Base-by-base conservation (phyloP, 2,329 filamentous ascomycete species). In the Scorias spongiosa region DNA sequence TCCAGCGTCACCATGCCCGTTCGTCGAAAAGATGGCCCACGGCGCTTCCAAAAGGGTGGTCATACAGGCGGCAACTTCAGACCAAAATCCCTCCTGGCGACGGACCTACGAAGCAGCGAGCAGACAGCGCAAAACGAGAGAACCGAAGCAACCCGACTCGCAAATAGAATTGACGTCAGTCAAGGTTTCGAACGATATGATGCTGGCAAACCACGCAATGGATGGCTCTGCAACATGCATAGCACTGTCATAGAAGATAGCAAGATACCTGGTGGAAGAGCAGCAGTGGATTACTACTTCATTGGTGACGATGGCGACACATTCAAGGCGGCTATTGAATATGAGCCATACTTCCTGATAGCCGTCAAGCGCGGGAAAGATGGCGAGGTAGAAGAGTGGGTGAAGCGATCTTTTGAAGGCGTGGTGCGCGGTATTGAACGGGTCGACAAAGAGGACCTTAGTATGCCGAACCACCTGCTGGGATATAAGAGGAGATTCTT, bases 181-280 rank as follows among this genome's bases (percentile, higher is more conserved):
- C 91, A 96, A 79, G 93, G 91, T 43, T 98, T 98, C 62, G 74
- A 80, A 29, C 82, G 89, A 42, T 95, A 88, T 61, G 93, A 98
- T 51, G 80, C 84, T 29, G 91, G 86, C 40, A 78, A 83, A 59
- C 86, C 81, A 66, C 83, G 80, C 59, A 76, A 83, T 41, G 88
- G 93, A 50, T 98, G 91, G 91, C 76, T 98, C 3, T 85, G 89
- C 54, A 98, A 96, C 59, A 84, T 96, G 67, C 85, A 94, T 60
- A 80, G 87, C 34, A 96, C 91, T 0, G 78, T 79, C 10, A 73
- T 98, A 39, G 69, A 94, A 62, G 89, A 96, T 59, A 75, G 88
- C 12, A 84, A 85, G 53, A 74, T 84, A 39, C 80, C 83, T 1
- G 84, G 85, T 47, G 91, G 91, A 32, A 79, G 86, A 51, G 83